Evolutionary conservation across 352 stramenopile genomes (phyloP).

Genomic region (Phytophthora europaea): DNA sequence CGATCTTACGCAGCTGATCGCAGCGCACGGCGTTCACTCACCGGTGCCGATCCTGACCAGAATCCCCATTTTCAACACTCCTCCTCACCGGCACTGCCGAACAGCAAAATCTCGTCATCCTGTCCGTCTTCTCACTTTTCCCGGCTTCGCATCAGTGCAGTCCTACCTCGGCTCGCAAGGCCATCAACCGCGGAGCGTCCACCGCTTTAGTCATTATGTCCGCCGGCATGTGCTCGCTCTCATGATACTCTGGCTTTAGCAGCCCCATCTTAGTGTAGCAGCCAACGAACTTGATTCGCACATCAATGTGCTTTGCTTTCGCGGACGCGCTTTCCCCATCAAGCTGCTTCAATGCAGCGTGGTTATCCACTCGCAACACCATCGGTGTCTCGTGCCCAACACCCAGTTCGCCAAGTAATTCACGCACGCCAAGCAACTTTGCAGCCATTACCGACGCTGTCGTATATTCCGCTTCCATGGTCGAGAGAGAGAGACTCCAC

Average conservation of each 20-base stretch:
- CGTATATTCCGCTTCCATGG: too few species aligned
- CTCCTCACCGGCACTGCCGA: constrained; percentile 11
- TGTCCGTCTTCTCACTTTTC: not conserved
- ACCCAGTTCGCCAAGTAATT: too few species aligned
- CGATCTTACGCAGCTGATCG: too few species aligned
- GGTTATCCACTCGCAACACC: constrained; percentile 8
- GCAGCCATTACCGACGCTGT: too few species aligned
- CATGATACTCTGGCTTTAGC: constrained; percentile 6
- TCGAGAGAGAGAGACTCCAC: too few species aligned
- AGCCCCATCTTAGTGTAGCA: not conserved
- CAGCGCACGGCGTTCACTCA: too few species aligned
- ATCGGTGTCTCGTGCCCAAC: not conserved
- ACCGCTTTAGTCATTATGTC: constrained; percentile 27
- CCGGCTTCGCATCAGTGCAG: too few species aligned
- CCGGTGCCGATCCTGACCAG: too few species aligned
- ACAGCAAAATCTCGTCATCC: not conserved
- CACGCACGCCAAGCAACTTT: too few species aligned
- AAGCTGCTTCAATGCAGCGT: constrained; percentile 2
- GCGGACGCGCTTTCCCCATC: not conserved
- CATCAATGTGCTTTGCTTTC: constrained; percentile 31
- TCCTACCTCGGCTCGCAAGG: not conserved
- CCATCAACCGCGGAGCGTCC: not conserved
- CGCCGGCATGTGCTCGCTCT: constrained; percentile 7
- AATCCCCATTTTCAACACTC: constrained; percentile 16
- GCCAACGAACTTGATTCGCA: constrained; percentile 20